phyloP scores from a whole-genome alignment of 371 early-diverging fungal genomes.

The Encephalitozoon romaleae region DNA sequence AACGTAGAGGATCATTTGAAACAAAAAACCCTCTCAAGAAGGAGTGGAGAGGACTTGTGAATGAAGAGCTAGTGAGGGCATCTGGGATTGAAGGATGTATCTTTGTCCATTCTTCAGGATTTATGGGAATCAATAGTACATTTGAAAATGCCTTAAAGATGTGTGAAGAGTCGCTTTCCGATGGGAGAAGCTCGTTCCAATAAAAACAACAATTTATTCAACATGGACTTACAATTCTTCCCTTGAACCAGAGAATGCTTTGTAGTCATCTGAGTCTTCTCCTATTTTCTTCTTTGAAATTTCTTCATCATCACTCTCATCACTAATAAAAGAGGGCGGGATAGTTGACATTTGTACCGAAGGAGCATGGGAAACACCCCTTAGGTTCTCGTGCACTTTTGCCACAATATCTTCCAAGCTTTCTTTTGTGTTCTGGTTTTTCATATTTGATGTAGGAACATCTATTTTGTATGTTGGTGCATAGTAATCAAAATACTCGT shows the following conservation, averaged over 20 bases:
- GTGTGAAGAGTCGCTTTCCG: conserved; percentile 31
- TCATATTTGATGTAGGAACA: conserved; percentile 68
- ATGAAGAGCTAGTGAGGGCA: conserved; percentile 70
- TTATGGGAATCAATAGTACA: conserved; percentile 52
- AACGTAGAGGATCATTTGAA: conserved; percentile 69
- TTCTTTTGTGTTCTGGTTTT: conserved; percentile 75
- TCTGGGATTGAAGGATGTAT: conserved; percentile 67
- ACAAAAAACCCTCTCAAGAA: conserved; percentile 78
- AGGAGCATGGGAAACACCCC: conserved; percentile 77
- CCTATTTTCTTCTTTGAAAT: conserved; percentile 44
- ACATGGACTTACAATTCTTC: neutral
- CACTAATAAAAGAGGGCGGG: conserved; percentile 61
- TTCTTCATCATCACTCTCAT: conserved; percentile 59
- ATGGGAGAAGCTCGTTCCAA: neutral
- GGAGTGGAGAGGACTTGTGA: conserved; percentile 84
- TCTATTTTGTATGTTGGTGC: conserved; percentile 55
- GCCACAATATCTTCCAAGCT: conserved; percentile 67
- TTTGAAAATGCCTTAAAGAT: conserved; percentile 54
- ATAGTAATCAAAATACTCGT: conserved; percentile 57
- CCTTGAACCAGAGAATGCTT: conserved; percentile 2
- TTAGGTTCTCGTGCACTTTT: conserved; percentile 75
- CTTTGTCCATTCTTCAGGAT: conserved; percentile 86
- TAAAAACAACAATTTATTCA: conserved; percentile 20
- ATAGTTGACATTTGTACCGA: conserved; percentile 85
- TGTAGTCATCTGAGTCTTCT: conserved; percentile 36